These are phyloP conservation scores for Decorospora gaudefroyi DNA, from an alignment of 2,329 filamentous ascomycete genomes.

Conservation along the genomic window DNA sequence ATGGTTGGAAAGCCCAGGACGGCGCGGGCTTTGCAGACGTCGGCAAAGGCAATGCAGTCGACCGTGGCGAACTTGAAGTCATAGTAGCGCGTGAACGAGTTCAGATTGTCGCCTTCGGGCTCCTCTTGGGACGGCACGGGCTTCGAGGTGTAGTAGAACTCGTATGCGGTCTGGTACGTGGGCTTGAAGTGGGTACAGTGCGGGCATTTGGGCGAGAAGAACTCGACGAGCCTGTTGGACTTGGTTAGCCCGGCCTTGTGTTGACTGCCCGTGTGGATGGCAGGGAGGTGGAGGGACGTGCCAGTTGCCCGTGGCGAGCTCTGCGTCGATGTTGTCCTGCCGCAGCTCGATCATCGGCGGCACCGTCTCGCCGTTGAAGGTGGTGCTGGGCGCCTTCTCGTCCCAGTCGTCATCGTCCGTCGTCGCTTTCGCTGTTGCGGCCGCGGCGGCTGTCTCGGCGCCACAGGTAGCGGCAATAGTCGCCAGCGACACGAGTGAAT, in stretches of 20 bases:
- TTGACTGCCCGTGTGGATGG: not conserved
- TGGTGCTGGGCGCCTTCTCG: slow-evolving; percentile 52
- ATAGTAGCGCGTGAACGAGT: slow-evolving; percentile 80
- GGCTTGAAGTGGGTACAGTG: slow-evolving; percentile 83
- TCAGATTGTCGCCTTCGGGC: slow-evolving; percentile 56
- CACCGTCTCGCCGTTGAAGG: slow-evolving; percentile 69
- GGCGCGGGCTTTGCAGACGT: slow-evolving; percentile 70
- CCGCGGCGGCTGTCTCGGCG: slow-evolving; percentile 19
- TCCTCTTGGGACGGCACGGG: slow-evolving; percentile 59
- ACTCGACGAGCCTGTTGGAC: slow-evolving; percentile 54
- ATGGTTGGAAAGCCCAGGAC: slow-evolving; percentile 77
- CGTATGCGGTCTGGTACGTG: slow-evolving; percentile 88
- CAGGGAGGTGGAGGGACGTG: too few relatives aligned
- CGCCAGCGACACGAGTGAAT: slow-evolving; percentile 47
- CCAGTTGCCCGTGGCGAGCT: slow-evolving; percentile 70
- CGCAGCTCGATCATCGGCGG: slow-evolving; percentile 67
- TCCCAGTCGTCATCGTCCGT: slow-evolving; percentile 35
- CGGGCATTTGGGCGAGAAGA: slow-evolving; percentile 58
- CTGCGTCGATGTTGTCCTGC: slow-evolving; percentile 61
- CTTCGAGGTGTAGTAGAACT: slow-evolving; percentile 91
- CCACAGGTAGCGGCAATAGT: slow-evolving; percentile 39
- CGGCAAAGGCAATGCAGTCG: slow-evolving; percentile 82
- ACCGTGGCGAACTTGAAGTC: slow-evolving; percentile 85
- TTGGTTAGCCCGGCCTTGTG: slow-evolving; percentile 50
- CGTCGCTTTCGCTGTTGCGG: slow-evolving; percentile 15